Evolutionary conservation across 1,284 basidiomycete species (phyloP).

Genomic region (Meripilus lineatus): DNA sequence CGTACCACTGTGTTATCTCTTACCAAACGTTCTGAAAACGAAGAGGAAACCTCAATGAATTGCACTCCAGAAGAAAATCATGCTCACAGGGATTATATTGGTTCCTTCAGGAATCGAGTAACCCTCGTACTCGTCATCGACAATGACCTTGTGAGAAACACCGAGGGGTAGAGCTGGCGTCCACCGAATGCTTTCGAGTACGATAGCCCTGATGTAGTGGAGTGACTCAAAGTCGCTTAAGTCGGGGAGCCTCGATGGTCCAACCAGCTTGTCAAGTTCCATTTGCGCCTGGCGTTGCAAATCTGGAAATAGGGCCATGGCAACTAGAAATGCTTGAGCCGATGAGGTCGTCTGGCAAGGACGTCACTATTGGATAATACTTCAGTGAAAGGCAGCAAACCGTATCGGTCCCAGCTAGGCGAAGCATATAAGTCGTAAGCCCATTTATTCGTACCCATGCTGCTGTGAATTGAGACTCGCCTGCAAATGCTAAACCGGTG

Average conservation of each 20-base stretch:
- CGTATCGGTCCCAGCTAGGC: slow-evolving; percentile 6
- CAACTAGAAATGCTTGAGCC: background rate
- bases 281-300: slow-evolving; percentile 6
- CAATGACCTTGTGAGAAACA: slow-evolving; percentile 2
- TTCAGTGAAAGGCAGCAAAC: background rate
- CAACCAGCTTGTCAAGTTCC: slow-evolving; percentile 5
- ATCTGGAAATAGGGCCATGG: slow-evolving; percentile 6
- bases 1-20: too few relatives aligned
- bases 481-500: slow-evolving; percentile 4
- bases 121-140: slow-evolving; percentile 9
- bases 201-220: slow-evolving; percentile 7
- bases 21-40: slow-evolving; percentile 7
- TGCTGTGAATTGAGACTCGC: background rate
- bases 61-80: background rate
- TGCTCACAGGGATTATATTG: slow-evolving; percentile 4
- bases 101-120: slow-evolving; percentile 7
- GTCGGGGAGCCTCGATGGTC: slow-evolving; percentile 2
- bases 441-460: background rate
- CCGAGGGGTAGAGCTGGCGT: slow-evolving; percentile 6
- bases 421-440: background rate
- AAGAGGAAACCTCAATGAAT: background rate
- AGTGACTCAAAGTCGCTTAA: slow-evolving; percentile 1
- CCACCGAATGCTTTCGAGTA: slow-evolving; percentile 6
- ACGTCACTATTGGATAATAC: background rate
- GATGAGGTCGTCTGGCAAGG: slow-evolving; percentile 1